Base-by-base conservation (phyloP, 2,329 filamentous ascomycete species). In the Fusarium sambucinum region DNA sequence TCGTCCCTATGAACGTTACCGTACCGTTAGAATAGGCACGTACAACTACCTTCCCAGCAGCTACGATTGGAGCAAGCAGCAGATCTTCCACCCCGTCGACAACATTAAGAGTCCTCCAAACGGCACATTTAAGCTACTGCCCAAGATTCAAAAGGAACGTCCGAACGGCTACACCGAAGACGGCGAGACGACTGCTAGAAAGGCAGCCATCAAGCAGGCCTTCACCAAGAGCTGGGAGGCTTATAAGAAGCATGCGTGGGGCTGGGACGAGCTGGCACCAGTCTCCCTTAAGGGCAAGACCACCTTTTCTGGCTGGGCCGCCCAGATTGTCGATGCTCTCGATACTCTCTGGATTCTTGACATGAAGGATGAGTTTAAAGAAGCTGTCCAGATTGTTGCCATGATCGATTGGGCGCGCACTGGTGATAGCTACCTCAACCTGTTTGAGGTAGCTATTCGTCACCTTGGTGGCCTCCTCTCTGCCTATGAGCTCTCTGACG, bases 391-490 rank as follows among this genome's bases (percentile, higher is more conserved):
- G 54, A 70, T 78, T 42, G 79, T 84, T n/a, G 81, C 81, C 40
- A 76, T 80, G 30, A 86, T 89, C 64, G 85, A 89, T 75, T 89
- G 87, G 77, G 78, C 80, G 17, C 84, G 81, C 10, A 83, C 83
- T 5, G 77, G 73, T 5, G 76, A 79, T 32, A 72, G 77, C 3
- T 79, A 80, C 19, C 84, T 89, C 69, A 88, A 84, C 54, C 69
- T 86, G n/a, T 90, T 90, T 66, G 89, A 90, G 74, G 89, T 88
- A 10, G 89, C 85, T 29, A 87, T 87, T 66, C 80, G 85, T 29
- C 83, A 86, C 66, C 78, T 87, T 1, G 85, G 85, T 38, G 85
- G 85, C 1, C 77, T 87, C 16, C 73, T 87, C 16, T 78, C 83
- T 2, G 84, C 85, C 2, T 85, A 86, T 63, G 85, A 87, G 59